Evolutionary conservation across 2,329 filamentous ascomycete species (phyloP), one percentile per base, ranked within the genome.

Genomic region (Diaporthe sp.): DNA sequence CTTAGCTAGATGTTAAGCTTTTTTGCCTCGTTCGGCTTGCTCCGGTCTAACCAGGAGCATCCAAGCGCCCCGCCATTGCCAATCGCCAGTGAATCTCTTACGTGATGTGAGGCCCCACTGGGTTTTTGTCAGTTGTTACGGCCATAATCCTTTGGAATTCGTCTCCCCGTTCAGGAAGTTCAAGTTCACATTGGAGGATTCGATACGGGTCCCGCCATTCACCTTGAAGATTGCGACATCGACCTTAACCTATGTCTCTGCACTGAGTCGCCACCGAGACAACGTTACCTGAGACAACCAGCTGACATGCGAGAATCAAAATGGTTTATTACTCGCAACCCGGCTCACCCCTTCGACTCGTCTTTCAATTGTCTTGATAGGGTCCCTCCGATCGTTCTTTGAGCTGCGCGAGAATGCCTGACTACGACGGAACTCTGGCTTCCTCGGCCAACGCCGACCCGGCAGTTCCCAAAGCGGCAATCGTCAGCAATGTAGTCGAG

Each of bases 21-120:
- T 67, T 53, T 25, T 12, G 12, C 42, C 2, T 8, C 9, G 44
- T 19, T 37, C 62, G 62, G 44, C 44, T 49, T 4, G 44, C 17
- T 51, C 44, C 46, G 22, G 31, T n/a, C 44, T 25, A 51, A 25
- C 44, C 31, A 17, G 19, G 28, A 34, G 31, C 19, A 67, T 51
- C 28, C 44, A 51, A n/a, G 62, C 44, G 19, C 25, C 19, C 12
- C 13, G 10, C 39, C 7, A 6, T 37, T 37, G 34, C 12, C 31
- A 67, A n/a, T 34, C 22, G n/a, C 31, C 13, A 12, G 28, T 25
- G 22, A 67, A 51, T 51, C 44, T 67, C 31, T 67, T 67, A 51
- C 62, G 62, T 67, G 42, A 67, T 67, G 10, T 19, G 17, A 51
- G 39, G 62, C 62, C 39, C 62, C 62, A 67, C 62, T 37, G 5